Evolutionary conservation across 306 rosid species (phyloP), one percentile per base, ranked within the genome.

Genomic region (Prunus campanulata): DNA sequence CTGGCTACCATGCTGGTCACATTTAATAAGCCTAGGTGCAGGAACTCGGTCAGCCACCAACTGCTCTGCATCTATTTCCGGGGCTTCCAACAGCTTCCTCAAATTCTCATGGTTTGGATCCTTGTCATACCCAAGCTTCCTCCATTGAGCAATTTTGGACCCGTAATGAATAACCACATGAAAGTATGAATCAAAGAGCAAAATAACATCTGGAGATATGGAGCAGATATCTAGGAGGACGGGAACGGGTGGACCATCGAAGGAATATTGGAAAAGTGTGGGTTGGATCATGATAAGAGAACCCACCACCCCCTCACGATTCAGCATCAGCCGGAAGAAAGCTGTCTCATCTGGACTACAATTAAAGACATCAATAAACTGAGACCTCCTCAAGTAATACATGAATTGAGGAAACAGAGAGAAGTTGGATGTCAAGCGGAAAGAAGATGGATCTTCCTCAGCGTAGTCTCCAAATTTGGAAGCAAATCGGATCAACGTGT

Each of bases 231-330:
- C 98, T 12, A 93, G 85, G 73, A 93, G 91, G 57, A 86, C 98
- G 6, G 98, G 98, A 74, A 88, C 75, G 2, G 98, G 98, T 2
- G 97, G 96, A 16, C 96, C 97, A 49, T 90, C 97, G 59, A 93
- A 90, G 14, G 97, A 93, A 82, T 93, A 93, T 52, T 88, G 89
- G 72, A 88, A 83, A 74, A 93, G 97, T 2, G 96, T 90, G 29
- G 97, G 98, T 56, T 93, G 98, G 79, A 93, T 93, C 98, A 93
- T 93, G 82, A 93, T 86, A 71, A 90, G 92, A 3, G 98, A 90
- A n/a, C 97, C 86, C 3, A 90, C 89, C 16, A 93, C 97, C 22
- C 97, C 97, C 83, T 91, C 98, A 8, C 96, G 90, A 55, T 90
- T 91, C 69, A 93, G 86, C 93, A 91, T 81, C 60, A 93, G 74